phyloP scores from a whole-genome alignment of 2,329 filamentous ascomycete genomes.

The Aspergillus fumigatus region DNA sequence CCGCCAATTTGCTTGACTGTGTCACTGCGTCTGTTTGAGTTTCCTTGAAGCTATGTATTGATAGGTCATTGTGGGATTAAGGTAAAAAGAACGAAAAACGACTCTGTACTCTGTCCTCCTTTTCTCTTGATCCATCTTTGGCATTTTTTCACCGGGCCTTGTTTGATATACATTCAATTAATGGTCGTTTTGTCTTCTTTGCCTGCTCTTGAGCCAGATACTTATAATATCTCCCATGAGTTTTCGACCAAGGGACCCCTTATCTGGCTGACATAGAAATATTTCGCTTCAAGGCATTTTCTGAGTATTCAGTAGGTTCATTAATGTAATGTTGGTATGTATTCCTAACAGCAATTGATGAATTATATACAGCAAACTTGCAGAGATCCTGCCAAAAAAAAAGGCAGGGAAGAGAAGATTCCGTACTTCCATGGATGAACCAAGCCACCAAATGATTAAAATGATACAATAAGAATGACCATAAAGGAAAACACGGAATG shows the following conservation, averaged over 20 bases:
- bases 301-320: background rate
- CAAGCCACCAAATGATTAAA: background rate
- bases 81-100: background rate
- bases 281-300: background rate
- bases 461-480: conserved; percentile 6
- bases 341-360: background rate
- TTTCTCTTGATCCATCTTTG: background rate
- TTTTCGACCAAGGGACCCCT: background rate
- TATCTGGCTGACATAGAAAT: background rate
- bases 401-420: background rate
- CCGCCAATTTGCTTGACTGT: background rate
- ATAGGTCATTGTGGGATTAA: conserved; percentile 1
- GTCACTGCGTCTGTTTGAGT: background rate
- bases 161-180: background rate
- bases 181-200: background rate
- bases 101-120: background rate
- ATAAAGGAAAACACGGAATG: conserved; percentile 9
- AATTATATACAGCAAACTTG: background rate
- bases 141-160: background rate
- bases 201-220: background rate
- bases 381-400: background rate
- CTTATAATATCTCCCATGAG: background rate
- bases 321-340: background rate
- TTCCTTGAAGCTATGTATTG: conserved; percentile 3
- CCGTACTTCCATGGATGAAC: background rate